Evolutionary conservation across 106 monocot genomes (phyloP).

Genomic region (Platanthera guangdongensis): DNA sequence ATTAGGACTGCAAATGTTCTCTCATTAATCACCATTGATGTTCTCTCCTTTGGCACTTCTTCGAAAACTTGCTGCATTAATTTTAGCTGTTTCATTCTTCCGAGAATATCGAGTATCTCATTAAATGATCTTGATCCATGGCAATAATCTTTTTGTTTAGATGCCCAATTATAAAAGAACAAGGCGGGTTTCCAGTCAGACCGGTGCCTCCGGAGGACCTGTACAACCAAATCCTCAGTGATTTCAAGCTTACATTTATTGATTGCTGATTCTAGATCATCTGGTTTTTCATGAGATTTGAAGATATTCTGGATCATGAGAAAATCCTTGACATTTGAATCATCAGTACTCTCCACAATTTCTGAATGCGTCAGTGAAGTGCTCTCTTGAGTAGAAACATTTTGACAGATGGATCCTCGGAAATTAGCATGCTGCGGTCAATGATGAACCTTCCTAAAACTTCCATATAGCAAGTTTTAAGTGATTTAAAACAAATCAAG

Average conservation of each 20-base stretch:
- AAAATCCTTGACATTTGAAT: slow-evolving; percentile 12
- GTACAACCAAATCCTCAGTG: slow-evolving; percentile 45
- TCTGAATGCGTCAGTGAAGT: not conserved
- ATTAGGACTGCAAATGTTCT: slow-evolving; percentile 56
- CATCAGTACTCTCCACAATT: not conserved
- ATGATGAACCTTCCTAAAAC: slow-evolving; percentile 3
- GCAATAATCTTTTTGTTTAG: slow-evolving; percentile 25
- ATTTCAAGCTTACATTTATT: slow-evolving; percentile 12
- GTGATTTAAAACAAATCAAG: not conserved
- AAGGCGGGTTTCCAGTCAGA: slow-evolving; percentile 56
- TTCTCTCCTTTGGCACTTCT: slow-evolving; percentile 37
- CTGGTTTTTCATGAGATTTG: slow-evolving; percentile 18
- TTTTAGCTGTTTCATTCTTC: slow-evolving; percentile 58
- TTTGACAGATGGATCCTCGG: not conserved
- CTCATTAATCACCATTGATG: slow-evolving; percentile 21
- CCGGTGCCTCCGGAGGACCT: slow-evolving; percentile 46
- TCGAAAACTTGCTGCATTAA: slow-evolving; percentile 61
- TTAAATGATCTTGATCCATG: slow-evolving; percentile 57
- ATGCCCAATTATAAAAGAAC: slow-evolving; percentile 63
- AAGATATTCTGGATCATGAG: slow-evolving; percentile 33
- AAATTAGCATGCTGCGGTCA: not conserved
- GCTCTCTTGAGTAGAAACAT: not conserved
- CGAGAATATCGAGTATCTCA: slow-evolving; percentile 81
- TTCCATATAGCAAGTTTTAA: not conserved
- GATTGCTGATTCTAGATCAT: slow-evolving; percentile 27